A percentile compares a stretch with the other conserved stretches of the same genome.
These are phyloP conservation scores for Aciculoconidium aculeatum DNA, from an alignment of 805 yeast species.

Conservation along the genomic window DNA sequence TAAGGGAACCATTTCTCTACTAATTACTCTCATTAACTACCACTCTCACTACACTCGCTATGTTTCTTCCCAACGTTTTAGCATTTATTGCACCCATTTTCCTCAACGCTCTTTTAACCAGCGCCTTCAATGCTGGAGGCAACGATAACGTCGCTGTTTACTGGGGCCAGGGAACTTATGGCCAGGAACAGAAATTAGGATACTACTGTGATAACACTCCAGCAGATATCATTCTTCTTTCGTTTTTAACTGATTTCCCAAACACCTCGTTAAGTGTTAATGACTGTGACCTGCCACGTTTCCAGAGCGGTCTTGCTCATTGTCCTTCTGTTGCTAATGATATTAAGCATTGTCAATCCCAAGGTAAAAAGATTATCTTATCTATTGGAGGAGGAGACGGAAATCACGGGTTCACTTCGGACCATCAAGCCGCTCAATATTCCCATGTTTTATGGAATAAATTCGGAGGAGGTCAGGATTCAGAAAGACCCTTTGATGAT, in stretches of 20 bases:
- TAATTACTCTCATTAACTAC: too few relatives aligned
- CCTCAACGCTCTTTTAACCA: neutral
- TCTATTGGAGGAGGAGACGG: slow-evolving; percentile 74
- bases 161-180: slow-evolving; percentile 82
- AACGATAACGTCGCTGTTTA: slow-evolving; percentile 66
- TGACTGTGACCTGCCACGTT: too few relatives aligned
- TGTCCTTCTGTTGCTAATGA: slow-evolving; percentile 43
- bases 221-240: slow-evolving; percentile 6
- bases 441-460: slow-evolving; percentile 41
- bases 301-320: too few relatives aligned
- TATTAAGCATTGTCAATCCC: slow-evolving; percentile 63
- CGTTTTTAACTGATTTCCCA: slow-evolving; percentile 7
- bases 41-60: too few relatives aligned
- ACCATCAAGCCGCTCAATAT: slow-evolving; percentile 50
- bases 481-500: slow-evolving; percentile 3
- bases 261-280: too few relatives aligned
- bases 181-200: slow-evolving; percentile 25
- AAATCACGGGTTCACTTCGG: slow-evolving; percentile 45
- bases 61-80: too few relatives aligned
- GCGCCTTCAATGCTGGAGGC: slow-evolving; percentile 28
- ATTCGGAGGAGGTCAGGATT: slow-evolving; percentile 27
- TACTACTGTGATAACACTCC: slow-evolving; percentile 7
- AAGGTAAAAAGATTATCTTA: slow-evolving; percentile 67
- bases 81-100: too few relatives aligned
- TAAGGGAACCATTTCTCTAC: too few relatives aligned